Evolutionary conservation across 768 basidiomycete species (phyloP).

Genomic region (Mycena latifolia): DNA sequence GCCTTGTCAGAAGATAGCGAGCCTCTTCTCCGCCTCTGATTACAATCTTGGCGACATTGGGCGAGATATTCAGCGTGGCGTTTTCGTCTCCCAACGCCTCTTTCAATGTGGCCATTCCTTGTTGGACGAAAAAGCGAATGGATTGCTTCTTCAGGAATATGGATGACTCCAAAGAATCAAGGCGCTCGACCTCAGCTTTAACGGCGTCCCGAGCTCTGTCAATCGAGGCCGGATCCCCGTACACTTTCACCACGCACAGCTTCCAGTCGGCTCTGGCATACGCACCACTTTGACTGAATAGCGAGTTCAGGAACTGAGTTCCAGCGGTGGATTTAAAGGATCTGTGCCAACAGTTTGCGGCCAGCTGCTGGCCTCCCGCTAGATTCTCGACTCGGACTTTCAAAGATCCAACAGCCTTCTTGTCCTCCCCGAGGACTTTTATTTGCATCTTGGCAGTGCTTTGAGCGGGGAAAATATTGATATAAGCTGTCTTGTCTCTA

Average conservation of each 20-base stretch:
- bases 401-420: conserved; percentile 65
- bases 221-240: conserved; percentile 54
- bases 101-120: conserved; percentile 62
- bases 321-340: conserved; percentile 47
- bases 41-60: conserved; percentile 54
- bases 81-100: conserved; percentile 68
- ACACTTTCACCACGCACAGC: conserved; percentile 57
- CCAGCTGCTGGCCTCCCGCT: conserved; percentile 47
- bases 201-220: conserved; percentile 60
- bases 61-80: conserved; percentile 57
- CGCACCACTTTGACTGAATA: conserved; percentile 52
- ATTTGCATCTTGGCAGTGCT: conserved; percentile 48
- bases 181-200: conserved; percentile 59
- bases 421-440: conserved; percentile 62
- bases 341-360: conserved; percentile 62
- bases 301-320: conserved; percentile 49
- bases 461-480: conserved; percentile 42
- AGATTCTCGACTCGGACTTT: conserved; percentile 73
- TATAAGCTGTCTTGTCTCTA: conserved; percentile 49
- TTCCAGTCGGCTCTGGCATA: conserved; percentile 62
- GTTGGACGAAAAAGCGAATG: conserved; percentile 63
- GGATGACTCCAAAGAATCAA: conserved; percentile 57
- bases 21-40: conserved; percentile 71
- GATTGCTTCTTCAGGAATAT: conserved; percentile 52
- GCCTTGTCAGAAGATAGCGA: conserved; percentile 56